Evolutionary conservation across 2,329 filamentous ascomycete genomes (phyloP), one percentile per base, ranked within the genome.

Genomic region (Xylaria hypoxylon): DNA sequence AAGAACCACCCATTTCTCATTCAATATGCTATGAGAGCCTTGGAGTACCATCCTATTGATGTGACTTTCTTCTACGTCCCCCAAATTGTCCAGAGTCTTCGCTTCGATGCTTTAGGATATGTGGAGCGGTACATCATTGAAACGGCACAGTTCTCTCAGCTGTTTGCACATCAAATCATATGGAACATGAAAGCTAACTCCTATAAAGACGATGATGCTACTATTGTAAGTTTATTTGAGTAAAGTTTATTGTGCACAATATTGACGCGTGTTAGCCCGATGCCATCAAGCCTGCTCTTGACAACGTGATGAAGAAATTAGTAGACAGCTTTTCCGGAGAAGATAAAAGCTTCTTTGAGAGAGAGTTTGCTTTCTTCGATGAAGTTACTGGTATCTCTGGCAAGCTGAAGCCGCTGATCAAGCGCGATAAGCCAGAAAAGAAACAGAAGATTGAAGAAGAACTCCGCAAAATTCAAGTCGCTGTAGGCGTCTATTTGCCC

Each of bases 171-270:
- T 78, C 96, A 99, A 75, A 98, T 99, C 72, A 99, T 99, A 77
- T 99, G 96, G 96, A 99, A 99, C 78, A 99, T 99, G 91, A 99
- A 98, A 79, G 96, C 96, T 35, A 99, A 99, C 78, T 92, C 94
- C 1, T 99, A 92, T 85, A 99, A 97, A 79, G 96, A 99, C 71
- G 95, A 99, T 74, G 93, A 97, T 72, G 94, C 91, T 15, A 89
- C 91, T 73, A 87, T 97, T 69, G 90, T 92, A 83, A 84, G 89
- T 80, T n/a, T 22, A 17, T 33, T 15, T 15, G 1, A 19, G 2
- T 24, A 11, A 33, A 40, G 50, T 11, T 42, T 28, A 45, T 47
- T 68, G 38, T 63, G 11, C 17, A 10, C 3, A n/a, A 47, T 63
- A 64, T 74, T 76, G 51, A 77, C 62, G 62, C 35, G 71, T 63